Percentiles rank a stretch among this genome's conserved stretches.
Evolutionary conservation across 1,284 basidiomycete species (phyloP).

Genomic region (Amylostereum chailletii): DNA sequence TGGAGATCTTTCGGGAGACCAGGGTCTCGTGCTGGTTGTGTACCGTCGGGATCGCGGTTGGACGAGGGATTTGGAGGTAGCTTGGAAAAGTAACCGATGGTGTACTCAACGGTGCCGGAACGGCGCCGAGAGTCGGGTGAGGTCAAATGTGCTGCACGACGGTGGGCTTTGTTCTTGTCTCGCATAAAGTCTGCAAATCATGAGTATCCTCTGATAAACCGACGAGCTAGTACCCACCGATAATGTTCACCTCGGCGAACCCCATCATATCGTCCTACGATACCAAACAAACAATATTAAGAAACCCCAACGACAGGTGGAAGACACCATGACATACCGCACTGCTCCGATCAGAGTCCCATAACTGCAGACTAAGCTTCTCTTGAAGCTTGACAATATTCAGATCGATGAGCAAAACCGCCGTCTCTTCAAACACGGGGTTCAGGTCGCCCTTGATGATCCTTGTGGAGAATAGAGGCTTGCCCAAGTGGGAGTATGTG

Average conservation of each 20-base stretch:
- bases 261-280: conserved; percentile 28
- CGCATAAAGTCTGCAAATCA: conserved; percentile 18
- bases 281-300: too few relatives aligned
- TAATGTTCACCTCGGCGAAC: conserved; percentile 21
- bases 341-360: conserved; percentile 61
- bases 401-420: conserved; percentile 58
- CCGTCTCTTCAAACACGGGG: conserved; percentile 74
- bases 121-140: conserved; percentile 19
- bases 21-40: conserved; percentile 20
- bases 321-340: conserved; percentile 23
- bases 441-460: conserved; percentile 59
- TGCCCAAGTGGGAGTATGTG: conserved; percentile 35
- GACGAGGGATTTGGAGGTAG: conserved; percentile 38
- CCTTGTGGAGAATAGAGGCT: conserved; percentile 65
- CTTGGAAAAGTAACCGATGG: conserved; percentile 61
- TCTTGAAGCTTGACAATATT: conserved; percentile 68
- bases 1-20: conserved; percentile 24
- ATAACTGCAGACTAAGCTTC: conserved; percentile 59
- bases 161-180: conserved; percentile 20
- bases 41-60: conserved; percentile 17
- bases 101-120: conserved; percentile 30
- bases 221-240: conserved; percentile 10
- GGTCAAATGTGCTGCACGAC: conserved; percentile 19
- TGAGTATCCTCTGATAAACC: neutral
- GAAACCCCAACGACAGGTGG: too few relatives aligned